Percentiles rank a stretch among this genome's conserved stretches.
Conservation (phyloP, 352 stramenopile genomes). For the Phytophthora rubi region DNA sequence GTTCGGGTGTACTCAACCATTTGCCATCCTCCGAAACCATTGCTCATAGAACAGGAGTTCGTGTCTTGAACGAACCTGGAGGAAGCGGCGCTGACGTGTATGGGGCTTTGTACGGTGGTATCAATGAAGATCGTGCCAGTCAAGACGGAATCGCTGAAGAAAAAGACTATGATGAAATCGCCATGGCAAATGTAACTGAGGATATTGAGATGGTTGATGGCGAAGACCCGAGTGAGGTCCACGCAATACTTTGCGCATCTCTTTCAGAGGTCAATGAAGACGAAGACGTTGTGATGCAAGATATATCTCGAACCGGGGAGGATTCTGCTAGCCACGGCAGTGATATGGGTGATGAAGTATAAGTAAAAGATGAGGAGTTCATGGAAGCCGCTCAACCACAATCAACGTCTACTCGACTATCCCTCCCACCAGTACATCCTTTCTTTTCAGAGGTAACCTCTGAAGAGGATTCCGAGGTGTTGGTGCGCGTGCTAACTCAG, state of each 20-base stretch:
- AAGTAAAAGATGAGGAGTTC: not conserved
- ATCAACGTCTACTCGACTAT: slow-evolving; percentile 13
- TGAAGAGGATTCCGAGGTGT: slow-evolving; percentile 29
- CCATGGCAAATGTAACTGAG: not conserved
- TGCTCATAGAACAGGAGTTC: slow-evolving; percentile 28
- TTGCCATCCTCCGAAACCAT: not conserved
- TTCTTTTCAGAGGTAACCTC: slow-evolving; percentile 36
- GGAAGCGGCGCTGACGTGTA: slow-evolving; percentile 39
- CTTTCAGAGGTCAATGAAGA: not conserved
- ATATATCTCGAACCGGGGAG: slow-evolving; percentile 8
- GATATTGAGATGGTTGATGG: slow-evolving; percentile 26
- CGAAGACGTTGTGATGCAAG: slow-evolving; percentile 21
- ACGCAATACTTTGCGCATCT: not conserved
- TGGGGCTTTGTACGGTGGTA: slow-evolving; percentile 35
- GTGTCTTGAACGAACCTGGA: slow-evolving; percentile 48
- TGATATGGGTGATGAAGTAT: slow-evolving; percentile 1
- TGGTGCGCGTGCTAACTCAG: slow-evolving; percentile 26
- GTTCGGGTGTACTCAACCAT: slow-evolving; percentile 21
- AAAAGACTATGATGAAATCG: not conserved
- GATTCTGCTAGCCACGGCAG: not conserved
- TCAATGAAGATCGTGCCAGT: not conserved
- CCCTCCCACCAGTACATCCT: slow-evolving; percentile 34
- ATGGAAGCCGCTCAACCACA: not conserved
- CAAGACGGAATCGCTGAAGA: not conserved
- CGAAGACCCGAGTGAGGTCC: not conserved